Evolutionary conservation across 768 basidiomycete species (phyloP), one percentile per base, ranked within the genome.

Genomic region (Phaffia australis): DNA sequence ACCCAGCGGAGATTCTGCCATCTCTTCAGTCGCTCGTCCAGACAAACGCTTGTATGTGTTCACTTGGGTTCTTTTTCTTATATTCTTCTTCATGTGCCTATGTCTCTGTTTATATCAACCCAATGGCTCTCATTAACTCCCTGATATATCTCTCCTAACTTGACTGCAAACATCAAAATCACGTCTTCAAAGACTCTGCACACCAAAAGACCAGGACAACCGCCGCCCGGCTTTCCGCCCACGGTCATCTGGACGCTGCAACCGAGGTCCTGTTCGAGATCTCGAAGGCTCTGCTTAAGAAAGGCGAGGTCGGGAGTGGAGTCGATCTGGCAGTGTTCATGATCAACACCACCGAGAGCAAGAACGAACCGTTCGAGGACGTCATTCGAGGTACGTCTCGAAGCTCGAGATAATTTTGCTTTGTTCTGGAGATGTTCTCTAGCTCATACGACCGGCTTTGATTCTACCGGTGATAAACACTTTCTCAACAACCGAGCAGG

Each of bases 131-230:
- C 6, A 11, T 42, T 42, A 4, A 42, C 35, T 42, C 35, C 4
- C 35, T 42, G n/a, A n/a, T n/a, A n/a, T 11, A 42, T 42, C 35
- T 42, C 11, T 5, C 11, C 11, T 42, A 11, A 42, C 11, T 4
- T 11, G 11, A 5, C 35, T 42, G 35, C 11, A 11, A 11, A 42
- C 35, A 42, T 18, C 4, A 42, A 42, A 42, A 42, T 42, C 35
- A 42, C 35, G 35, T 42, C 11, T 42, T 95, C 35, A 42, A 42
- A 42, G 35, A 95, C 76, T 89, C 92, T 69, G 93, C 93, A 0
- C 94, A 97, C 72, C 93, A 97, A 76, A 97, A 97, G 77, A 90
- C 92, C 14, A 84, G 94, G 30, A 97, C 93, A 21, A 95, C 94
- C 70, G 90, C 90, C 5, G 85, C 92, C 3, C 82, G 93, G 72